A percentile compares a stretch with the other conserved stretches of the same genome.
These are phyloP conservation scores for Leccinum pellstonianum DNA, from an alignment of 768 basidiomycete species.

Conservation along the genomic window DNA sequence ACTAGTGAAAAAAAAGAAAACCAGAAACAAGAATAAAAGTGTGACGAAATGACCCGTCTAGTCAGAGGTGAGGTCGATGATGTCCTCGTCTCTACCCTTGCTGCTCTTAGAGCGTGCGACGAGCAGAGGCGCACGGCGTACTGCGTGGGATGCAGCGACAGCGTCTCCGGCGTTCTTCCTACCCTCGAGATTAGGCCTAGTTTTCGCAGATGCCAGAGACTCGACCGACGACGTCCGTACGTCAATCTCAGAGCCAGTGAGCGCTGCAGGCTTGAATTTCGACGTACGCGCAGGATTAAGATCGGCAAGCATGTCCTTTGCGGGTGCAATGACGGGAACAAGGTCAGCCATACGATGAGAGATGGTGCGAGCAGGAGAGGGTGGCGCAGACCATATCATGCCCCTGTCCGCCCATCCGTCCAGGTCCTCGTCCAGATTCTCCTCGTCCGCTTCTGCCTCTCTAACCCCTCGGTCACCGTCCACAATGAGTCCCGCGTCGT, in stretches of 20 bases:
- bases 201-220: too few relatives aligned
- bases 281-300: too few relatives aligned
- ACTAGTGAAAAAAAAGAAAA: too few relatives aligned
- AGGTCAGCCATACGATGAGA: not conserved
- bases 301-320: not conserved
- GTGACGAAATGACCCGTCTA: not conserved
- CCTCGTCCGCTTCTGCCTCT: too few relatives aligned
- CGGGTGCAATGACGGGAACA: not conserved
- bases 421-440: too few relatives aligned
- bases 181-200: not conserved
- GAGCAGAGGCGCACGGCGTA: slow-evolving; percentile 19
- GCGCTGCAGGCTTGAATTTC: too few relatives aligned
- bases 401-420: slow-evolving; percentile 9
- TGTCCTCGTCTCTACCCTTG: slow-evolving; percentile 19
- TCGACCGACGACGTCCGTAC: slow-evolving; percentile 1
- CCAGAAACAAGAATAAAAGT: not conserved
- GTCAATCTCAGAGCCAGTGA: not conserved
- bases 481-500: too few relatives aligned
- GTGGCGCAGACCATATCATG: slow-evolving; percentile 29
- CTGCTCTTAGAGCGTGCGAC: slow-evolving; percentile 20
- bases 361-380: slow-evolving; percentile 6
- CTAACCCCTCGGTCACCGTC: too few relatives aligned
- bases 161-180: not conserved
- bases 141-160: not conserved
- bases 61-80: slow-evolving; percentile 44